These are phyloP conservation scores for Pilobolus umbonatus DNA, from an alignment of 192 early-diverging fungal species.

Conservation along the genomic window DNA sequence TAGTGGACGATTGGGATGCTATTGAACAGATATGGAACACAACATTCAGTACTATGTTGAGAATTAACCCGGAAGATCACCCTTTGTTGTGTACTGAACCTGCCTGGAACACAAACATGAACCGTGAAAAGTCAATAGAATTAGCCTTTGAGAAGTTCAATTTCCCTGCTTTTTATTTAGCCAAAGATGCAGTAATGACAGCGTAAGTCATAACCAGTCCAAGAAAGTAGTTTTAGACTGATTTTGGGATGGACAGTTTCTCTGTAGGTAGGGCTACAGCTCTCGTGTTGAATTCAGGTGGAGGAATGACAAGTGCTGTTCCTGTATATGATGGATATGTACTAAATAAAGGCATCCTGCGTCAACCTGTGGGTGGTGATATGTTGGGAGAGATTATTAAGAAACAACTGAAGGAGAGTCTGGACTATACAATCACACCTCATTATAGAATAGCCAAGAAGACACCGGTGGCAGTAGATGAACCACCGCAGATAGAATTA, in stretches of 20 bases:
- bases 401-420: conserved; percentile 51
- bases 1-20: conserved; percentile 93
- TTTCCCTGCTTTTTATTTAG: conserved; percentile 91
- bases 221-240: background rate
- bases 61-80: conserved; percentile 77
- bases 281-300: conserved; percentile 91
- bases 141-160: conserved; percentile 93
- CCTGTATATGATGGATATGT: conserved; percentile 98
- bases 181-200: conserved; percentile 86
- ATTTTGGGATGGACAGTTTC: conserved; percentile 52
- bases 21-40: conserved; percentile 91
- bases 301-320: conserved; percentile 78
- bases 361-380: conserved; percentile 78
- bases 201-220: conserved; percentile 51
- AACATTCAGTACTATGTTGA: conserved; percentile 66
- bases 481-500: conserved; percentile 50
- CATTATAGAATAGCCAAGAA: conserved; percentile 82
- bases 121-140: conserved; percentile 84
- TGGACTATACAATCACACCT: conserved; percentile 66
- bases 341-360: conserved; percentile 79
- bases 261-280: conserved; percentile 83
- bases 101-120: conserved; percentile 83
- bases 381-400: conserved; percentile 72
- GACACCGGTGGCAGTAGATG: conserved; percentile 62
- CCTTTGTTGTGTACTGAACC: conserved; percentile 89